phyloP scores from a whole-genome alignment of 768 basidiomycete genomes.

The Tulasnella sp. region DNA sequence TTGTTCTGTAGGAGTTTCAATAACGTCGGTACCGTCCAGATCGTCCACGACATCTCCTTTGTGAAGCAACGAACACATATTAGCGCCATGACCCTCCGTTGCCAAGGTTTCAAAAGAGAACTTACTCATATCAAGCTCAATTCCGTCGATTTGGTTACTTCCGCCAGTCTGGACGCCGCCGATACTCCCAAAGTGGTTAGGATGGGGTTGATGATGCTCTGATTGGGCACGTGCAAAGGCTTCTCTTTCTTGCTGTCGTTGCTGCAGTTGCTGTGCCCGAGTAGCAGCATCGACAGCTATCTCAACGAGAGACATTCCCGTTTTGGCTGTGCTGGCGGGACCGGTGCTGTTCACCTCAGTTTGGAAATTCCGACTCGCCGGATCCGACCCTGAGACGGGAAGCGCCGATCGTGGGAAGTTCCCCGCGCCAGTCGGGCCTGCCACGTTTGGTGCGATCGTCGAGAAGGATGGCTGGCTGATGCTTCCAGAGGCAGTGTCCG shows the following conservation, averaged over 20 bases:
- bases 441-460: constrained; percentile 10
- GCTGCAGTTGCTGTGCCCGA: constrained; percentile 24
- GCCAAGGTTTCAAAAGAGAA: not conserved
- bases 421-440: constrained; percentile 1
- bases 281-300: constrained; percentile 32
- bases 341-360: constrained; percentile 13
- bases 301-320: constrained; percentile 31
- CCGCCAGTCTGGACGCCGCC: not conserved
- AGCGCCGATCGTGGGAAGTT: constrained; percentile 9
- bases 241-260: constrained; percentile 20
- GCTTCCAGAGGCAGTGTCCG: not conserved
- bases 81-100: not conserved
- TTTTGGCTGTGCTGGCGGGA: not conserved
- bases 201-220: constrained; percentile 1
- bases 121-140: constrained; percentile 8
- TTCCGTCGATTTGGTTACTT: constrained; percentile 2
- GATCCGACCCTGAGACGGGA: not conserved
- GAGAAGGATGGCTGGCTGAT: not conserved
- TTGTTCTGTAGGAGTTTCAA: not conserved
- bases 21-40: constrained; percentile 11
- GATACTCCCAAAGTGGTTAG: constrained; percentile 9
- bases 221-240: constrained; percentile 26
- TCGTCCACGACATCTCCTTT: constrained; percentile 7
- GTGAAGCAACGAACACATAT: not conserved
- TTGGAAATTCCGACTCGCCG: constrained; percentile 17